Conservation (phyloP, 768 basidiomycete species). For the Asterophora lycoperdoides region DNA sequence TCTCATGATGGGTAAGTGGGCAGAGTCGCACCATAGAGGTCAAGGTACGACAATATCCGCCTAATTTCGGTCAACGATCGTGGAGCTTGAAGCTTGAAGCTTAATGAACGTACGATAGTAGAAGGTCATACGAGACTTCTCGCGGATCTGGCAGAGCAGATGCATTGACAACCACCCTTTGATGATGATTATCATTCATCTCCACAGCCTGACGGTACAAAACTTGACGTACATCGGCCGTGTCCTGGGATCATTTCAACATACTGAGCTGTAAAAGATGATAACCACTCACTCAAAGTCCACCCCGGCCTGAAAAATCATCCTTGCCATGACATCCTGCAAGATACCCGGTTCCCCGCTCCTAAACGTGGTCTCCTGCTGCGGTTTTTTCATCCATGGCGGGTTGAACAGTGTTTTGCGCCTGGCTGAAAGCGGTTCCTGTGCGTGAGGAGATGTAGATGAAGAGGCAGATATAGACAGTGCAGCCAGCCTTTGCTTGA, state of each 20-base stretch:
- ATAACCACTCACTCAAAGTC: slow-evolving; percentile 72
- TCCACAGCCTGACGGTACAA: slow-evolving; percentile 4
- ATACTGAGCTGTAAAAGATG: neutral
- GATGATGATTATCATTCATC: slow-evolving; percentile 15
- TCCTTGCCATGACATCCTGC: slow-evolving; percentile 60
- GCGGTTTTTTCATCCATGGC: slow-evolving; percentile 45
- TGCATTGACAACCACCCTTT: slow-evolving; percentile 78
- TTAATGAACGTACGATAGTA: slow-evolving; percentile 55
- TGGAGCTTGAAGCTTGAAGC: slow-evolving; percentile 8
- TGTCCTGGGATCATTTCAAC: slow-evolving; percentile 45
- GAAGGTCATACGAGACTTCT: slow-evolving; percentile 70
- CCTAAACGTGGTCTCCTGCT: slow-evolving; percentile 21
- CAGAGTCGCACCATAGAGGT: slow-evolving; percentile 62
- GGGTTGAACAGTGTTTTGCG: slow-evolving; percentile 43
- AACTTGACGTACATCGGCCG: slow-evolving; percentile 71
- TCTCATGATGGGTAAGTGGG: neutral
- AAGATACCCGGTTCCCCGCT: slow-evolving; percentile 56
- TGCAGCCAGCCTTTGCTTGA: slow-evolving; percentile 66
- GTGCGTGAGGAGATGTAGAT: slow-evolving; percentile 34
- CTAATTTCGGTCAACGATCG: slow-evolving; percentile 31
- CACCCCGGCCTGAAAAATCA: slow-evolving; percentile 87
- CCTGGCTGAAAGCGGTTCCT: slow-evolving; percentile 22
- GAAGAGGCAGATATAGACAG: slow-evolving; percentile 52
- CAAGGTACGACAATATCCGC: slow-evolving; percentile 72
- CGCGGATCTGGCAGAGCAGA: slow-evolving; percentile 80